Evolutionary conservation across 768 basidiomycete genomes (phyloP).

Genomic region (Russula olivacea): DNA sequence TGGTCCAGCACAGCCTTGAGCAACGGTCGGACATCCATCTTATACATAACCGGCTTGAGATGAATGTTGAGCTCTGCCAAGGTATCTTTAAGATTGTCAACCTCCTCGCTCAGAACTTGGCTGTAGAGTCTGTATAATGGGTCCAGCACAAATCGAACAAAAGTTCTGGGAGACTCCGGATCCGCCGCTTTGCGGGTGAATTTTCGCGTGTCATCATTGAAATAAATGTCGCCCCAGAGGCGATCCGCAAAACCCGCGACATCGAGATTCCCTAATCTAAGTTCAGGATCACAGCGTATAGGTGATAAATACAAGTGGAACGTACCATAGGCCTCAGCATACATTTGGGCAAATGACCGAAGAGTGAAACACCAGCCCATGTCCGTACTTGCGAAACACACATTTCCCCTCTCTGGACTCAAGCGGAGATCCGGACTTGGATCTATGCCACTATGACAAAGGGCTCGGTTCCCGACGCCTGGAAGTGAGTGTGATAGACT

Average conservation of each 20-base stretch:
- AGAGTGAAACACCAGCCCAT: constrained; percentile 99
- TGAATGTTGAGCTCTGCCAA: constrained; percentile 71
- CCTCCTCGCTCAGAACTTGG: constrained; percentile 89
- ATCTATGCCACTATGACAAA: constrained; percentile 60
- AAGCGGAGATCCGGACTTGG: constrained; percentile 82
- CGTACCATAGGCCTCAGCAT: constrained; percentile 85
- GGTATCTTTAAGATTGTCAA: constrained; percentile 79
- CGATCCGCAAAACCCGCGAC: constrained; percentile 81
- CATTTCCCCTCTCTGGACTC: constrained; percentile 93
- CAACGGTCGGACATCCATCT: constrained; percentile 96
- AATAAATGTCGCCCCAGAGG: constrained; percentile 98
- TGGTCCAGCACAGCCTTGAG: constrained; percentile 91
- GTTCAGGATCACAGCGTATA: constrained; percentile 2
- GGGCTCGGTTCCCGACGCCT: constrained; percentile 4
- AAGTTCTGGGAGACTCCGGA: constrained; percentile 73
- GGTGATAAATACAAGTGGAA: neutral
- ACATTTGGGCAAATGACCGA: constrained; percentile 91
- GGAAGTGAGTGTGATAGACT: constrained; percentile 7
- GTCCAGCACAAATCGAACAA: constrained; percentile 93
- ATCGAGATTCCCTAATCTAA: constrained; percentile 59
- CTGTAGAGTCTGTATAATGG: constrained; percentile 97
- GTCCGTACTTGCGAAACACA: constrained; percentile 94
- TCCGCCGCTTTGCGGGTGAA: constrained; percentile 84
- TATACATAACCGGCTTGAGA: constrained; percentile 90
- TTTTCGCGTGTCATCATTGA: constrained; percentile 74